These are phyloP conservation scores for Camellia lanceoleosa DNA, from an alignment of 148 eudicot genomes.

Conservation along the genomic window DNA sequence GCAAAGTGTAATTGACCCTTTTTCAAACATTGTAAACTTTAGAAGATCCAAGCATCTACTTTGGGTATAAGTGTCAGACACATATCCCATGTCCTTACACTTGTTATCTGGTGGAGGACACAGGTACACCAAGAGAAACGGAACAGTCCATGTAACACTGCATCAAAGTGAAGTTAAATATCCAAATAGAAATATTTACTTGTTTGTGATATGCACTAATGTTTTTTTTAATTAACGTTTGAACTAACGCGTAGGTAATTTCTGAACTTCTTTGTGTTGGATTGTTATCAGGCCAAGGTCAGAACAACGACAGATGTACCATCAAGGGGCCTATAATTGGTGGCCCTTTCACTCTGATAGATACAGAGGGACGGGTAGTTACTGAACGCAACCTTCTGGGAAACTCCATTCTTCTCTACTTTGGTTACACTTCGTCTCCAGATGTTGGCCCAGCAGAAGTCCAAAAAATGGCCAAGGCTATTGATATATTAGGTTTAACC, in stretches of 20 bases:
- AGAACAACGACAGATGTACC: slow-evolving; percentile 32
- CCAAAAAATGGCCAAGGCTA: slow-evolving; percentile 71
- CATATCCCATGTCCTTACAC: too few species aligned
- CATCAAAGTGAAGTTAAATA: background rate
- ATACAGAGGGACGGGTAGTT: slow-evolving; percentile 53
- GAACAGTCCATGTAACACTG: background rate
- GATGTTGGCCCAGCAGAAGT: slow-evolving; percentile 87
- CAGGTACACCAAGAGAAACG: too few species aligned
- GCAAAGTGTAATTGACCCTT: too few species aligned
- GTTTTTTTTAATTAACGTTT: background rate
- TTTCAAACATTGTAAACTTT: too few species aligned
- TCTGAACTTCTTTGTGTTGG: slow-evolving; percentile 14
- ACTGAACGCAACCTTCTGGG: slow-evolving; percentile 66
- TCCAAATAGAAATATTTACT: background rate
- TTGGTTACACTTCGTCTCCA: slow-evolving; percentile 97
- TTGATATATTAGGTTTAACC: slow-evolving; percentile 54
- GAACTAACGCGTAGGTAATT: background rate
- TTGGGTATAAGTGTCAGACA: too few species aligned
- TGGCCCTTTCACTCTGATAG: slow-evolving; percentile 84
- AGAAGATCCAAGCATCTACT: too few species aligned
- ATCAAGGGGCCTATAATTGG: slow-evolving; percentile 73
- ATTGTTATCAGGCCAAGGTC: slow-evolving; percentile 51
- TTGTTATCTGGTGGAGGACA: too few species aligned
- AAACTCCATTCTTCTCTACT: slow-evolving; percentile 83
- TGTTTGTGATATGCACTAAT: background rate